phyloP scores from a whole-genome alignment of 2,329 filamentous ascomycete genomes.

The Aspergillus udagawae region DNA sequence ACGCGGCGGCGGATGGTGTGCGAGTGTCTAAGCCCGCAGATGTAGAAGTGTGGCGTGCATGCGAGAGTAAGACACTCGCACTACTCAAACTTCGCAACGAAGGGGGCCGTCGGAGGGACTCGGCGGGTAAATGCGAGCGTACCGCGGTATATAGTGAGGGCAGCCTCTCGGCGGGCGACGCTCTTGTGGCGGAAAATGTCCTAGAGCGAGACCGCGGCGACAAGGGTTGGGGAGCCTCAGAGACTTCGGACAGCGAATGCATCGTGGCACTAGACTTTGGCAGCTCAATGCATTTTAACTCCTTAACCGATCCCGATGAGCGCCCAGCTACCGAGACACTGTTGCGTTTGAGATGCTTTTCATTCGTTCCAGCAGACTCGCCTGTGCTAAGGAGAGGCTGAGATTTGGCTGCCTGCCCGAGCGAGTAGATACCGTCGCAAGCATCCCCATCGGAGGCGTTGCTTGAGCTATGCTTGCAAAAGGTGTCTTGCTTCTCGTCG shows the following conservation, averaged over 20 bases:
- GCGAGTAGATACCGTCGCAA: conserved; percentile 10
- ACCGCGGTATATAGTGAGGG: neutral
- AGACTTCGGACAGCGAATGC: conserved; percentile 22
- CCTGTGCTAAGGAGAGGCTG: conserved; percentile 11
- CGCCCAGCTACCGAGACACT: conserved; percentile 5
- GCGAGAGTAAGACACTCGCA: conserved; percentile 16
- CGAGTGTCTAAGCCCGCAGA: conserved; percentile 10
- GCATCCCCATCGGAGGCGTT: neutral
- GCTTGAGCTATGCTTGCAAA: neutral
- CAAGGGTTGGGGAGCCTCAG: conserved; percentile 14
- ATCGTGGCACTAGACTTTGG: conserved; percentile 16
- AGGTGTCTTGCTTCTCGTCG: conserved; percentile 8
- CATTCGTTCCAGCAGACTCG: conserved; percentile 1
- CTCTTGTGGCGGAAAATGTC: conserved; percentile 21
- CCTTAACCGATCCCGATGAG: neutral
- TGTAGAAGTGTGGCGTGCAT: conserved; percentile 10
- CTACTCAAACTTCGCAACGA: conserved; percentile 25
- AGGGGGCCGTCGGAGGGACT: conserved; percentile 17
- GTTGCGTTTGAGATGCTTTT: conserved; percentile 7
- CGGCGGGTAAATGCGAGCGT: conserved; percentile 15
- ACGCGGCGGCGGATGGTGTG: conserved; percentile 14
- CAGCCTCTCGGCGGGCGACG: conserved; percentile 17
- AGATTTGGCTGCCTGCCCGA: conserved; percentile 13
- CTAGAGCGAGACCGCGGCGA: conserved; percentile 17
- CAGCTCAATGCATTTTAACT: neutral